Conservation (phyloP, 345 rosid species). For the Euphorbia pulcherrima region DNA sequence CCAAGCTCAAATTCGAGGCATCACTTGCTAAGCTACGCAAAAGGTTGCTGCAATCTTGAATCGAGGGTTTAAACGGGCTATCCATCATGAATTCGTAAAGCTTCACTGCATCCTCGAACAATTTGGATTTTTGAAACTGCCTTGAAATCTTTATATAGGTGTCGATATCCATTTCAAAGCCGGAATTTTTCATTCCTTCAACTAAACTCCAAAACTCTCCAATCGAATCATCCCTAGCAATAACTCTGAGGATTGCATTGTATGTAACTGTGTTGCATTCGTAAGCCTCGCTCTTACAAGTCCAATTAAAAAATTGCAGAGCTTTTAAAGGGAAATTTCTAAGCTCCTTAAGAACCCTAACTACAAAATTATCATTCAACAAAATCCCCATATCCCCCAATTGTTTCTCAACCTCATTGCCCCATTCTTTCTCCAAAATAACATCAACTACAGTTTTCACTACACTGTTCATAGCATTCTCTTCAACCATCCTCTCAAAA, state of each 20-base stretch:
- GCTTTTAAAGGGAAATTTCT: slow-evolving; percentile 41
- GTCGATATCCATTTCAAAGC: slow-evolving; percentile 62
- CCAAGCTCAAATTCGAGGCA: slow-evolving; percentile 54
- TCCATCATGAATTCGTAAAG: slow-evolving; percentile 88
- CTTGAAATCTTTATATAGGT: slow-evolving; percentile 70
- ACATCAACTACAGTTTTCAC: slow-evolving; percentile 40
- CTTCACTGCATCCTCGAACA: slow-evolving; percentile 69
- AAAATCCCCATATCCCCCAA: slow-evolving; percentile 44
- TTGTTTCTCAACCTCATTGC: slow-evolving; percentile 47
- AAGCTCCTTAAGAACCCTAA: slow-evolving; percentile 64
- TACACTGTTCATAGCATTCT: slow-evolving; percentile 46
- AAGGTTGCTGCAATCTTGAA: slow-evolving; percentile 60
- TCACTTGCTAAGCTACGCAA: slow-evolving; percentile 47
- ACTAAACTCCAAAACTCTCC: slow-evolving; percentile 63
- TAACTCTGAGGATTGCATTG: slow-evolving; percentile 57
- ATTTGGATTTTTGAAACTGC: slow-evolving; percentile 63
- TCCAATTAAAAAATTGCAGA: slow-evolving; percentile 12
- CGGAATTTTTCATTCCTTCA: slow-evolving; percentile 60
- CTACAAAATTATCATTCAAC: slow-evolving; percentile 59
- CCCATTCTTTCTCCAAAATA: slow-evolving; percentile 42
- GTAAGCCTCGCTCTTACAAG: slow-evolving; percentile 13
- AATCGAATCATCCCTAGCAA: slow-evolving; percentile 54
- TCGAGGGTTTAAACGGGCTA: slow-evolving; percentile 68
- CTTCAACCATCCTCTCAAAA: slow-evolving; percentile 58
- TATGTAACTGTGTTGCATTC: slow-evolving; percentile 38